Evolutionary conservation across 805 yeast species (phyloP).

Genomic region (Myxozyma neglecta): DNA sequence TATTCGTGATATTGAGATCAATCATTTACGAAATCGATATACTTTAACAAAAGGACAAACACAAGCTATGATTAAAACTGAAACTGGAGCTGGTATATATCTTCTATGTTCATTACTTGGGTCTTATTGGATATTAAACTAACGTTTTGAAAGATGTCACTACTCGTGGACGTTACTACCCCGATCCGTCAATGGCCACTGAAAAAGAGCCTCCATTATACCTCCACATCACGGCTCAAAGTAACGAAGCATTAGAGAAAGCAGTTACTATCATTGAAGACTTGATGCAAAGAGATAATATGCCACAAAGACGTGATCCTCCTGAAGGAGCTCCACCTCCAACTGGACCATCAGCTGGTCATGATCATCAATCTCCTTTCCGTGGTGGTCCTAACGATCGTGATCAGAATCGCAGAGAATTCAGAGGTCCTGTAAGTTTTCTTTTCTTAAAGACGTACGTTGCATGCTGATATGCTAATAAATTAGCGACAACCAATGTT

Average conservation of each 20-base stretch:
- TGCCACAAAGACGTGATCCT: constrained; percentile 12
- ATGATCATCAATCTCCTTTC: neutral
- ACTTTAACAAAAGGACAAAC: constrained; percentile 41
- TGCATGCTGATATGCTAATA: neutral
- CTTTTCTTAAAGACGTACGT: neutral
- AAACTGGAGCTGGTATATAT: constrained; percentile 36
- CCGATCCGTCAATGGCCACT: constrained; percentile 40
- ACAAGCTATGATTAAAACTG: constrained; percentile 36
- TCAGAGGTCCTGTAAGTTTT: constrained; percentile 7
- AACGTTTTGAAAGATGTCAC: constrained; percentile 31
- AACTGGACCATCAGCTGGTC: neutral
- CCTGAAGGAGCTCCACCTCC: neutral
- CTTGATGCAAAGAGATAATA: constrained; percentile 36
- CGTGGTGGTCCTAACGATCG: neutral
- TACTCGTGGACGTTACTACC: constrained; percentile 42
- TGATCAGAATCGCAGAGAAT: constrained; percentile 4
- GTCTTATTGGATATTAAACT: neutral
- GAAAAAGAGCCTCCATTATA: constrained; percentile 39
- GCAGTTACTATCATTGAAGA: constrained; percentile 70
- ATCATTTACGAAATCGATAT: constrained; percentile 41
- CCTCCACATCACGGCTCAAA: constrained; percentile 63
- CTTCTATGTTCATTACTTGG: neutral
- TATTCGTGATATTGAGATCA: constrained; percentile 39
- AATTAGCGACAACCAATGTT: constrained; percentile 23
- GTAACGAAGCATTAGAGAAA: constrained; percentile 46